These are phyloP conservation scores for Aphanocladium album DNA, from an alignment of 2,329 filamentous ascomycete genomes.

Conservation along the genomic window DNA sequence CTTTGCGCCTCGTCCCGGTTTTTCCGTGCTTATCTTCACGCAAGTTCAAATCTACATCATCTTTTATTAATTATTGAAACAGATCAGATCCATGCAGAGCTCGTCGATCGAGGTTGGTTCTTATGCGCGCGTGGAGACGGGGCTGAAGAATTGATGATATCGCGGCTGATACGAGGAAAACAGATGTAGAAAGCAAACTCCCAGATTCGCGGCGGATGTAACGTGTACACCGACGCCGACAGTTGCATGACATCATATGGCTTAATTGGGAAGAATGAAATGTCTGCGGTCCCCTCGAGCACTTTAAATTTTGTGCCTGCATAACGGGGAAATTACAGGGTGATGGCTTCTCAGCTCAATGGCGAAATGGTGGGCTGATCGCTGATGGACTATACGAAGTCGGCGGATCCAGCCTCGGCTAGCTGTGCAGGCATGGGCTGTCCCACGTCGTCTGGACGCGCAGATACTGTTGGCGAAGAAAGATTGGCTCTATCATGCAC, in stretches of 20 bases:
- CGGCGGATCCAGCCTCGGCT: neutral
- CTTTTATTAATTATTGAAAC: neutral
- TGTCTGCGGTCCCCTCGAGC: neutral
- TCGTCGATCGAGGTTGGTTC: neutral
- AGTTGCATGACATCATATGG: slow-evolving; percentile 1
- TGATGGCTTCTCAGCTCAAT: neutral
- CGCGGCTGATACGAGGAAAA: no score
- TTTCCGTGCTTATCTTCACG: neutral
- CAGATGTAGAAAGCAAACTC: no score
- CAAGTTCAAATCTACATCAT: neutral
- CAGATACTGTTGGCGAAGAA: neutral
- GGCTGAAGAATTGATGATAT: no score
- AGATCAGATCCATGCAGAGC: neutral
- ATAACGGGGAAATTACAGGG: slow-evolving; percentile 8
- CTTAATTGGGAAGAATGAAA: neutral
- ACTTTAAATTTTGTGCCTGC: slow-evolving; percentile 2
- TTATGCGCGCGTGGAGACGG: neutral
- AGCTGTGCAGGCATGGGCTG: neutral
- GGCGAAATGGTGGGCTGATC: slow-evolving; percentile 2
- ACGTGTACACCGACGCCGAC: no score
- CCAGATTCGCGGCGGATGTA: neutral
- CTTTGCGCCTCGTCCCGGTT: neutral
- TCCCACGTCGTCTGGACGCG: no score
- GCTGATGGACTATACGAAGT: neutral
- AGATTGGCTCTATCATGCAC: neutral